phyloP scores from a whole-genome alignment of 1,139 yeast species.

The Wickerhamiella infanticola region DNA sequence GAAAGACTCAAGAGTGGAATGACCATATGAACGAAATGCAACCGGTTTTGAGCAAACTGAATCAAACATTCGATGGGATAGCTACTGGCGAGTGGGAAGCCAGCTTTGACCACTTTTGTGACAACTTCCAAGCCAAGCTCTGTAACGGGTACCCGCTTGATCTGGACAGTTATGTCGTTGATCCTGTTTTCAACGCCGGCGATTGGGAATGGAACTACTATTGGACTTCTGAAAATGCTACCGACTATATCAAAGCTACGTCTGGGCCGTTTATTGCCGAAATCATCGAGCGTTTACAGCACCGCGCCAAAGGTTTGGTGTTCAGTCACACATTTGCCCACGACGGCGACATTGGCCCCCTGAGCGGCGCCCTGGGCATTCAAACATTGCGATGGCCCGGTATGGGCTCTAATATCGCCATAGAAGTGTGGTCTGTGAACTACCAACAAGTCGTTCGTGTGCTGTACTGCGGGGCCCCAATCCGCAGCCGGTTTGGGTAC shows the following conservation, averaged over 20 bases:
- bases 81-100: slow-evolving; percentile 19
- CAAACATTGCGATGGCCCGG: slow-evolving; percentile 30
- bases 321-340: slow-evolving; percentile 29
- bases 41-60: slow-evolving; percentile 14
- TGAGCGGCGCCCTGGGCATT: slow-evolving; percentile 25
- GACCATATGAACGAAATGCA: slow-evolving; percentile 21
- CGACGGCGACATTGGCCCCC: slow-evolving; percentile 27
- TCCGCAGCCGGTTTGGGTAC: slow-evolving; percentile 3
- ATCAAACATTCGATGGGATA: slow-evolving; percentile 18
- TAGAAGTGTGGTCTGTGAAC: slow-evolving; percentile 24
- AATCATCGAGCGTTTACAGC: slow-evolving; percentile 14
- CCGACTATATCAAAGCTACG: slow-evolving; percentile 21
- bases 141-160: slow-evolving; percentile 25
- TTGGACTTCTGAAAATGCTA: slow-evolving; percentile 22
- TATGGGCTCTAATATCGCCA: slow-evolving; percentile 29
- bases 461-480: slow-evolving; percentile 23
- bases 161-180: slow-evolving; percentile 17
- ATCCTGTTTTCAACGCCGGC: slow-evolving; percentile 27
- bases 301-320: slow-evolving; percentile 14
- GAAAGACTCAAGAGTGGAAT: slow-evolving; percentile 22
- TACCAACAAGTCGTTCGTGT: slow-evolving; percentile 21
- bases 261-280: slow-evolving; percentile 27
- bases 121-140: slow-evolving; percentile 26
- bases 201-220: slow-evolving; percentile 29
- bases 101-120: slow-evolving; percentile 28